Evolutionary conservation across 202 grass and related monocot genomes (phyloP).

Genomic region (Eragrostis tef): DNA sequence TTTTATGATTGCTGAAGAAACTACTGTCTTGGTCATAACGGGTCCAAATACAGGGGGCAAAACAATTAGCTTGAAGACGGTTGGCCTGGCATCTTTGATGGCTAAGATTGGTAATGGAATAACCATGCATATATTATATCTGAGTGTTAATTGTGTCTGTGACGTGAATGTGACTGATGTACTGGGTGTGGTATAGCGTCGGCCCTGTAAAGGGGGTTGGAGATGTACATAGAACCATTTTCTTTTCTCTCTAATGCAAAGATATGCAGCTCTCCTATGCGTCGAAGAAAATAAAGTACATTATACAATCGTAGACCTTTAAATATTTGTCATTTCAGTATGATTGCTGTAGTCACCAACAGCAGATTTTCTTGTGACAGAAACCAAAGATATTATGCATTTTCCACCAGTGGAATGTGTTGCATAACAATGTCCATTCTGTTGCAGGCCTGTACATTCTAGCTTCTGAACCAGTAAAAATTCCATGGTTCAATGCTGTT

Average conservation of each 20-base stretch:
- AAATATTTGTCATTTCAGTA: conserved; percentile 18
- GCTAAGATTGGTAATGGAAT: conserved; percentile 66
- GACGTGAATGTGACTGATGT: too few relatives aligned
- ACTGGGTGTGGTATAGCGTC: too few relatives aligned
- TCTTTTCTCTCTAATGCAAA: too few relatives aligned
- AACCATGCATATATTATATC: conserved; percentile 20
- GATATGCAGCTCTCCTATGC: too few relatives aligned
- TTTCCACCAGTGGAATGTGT: conserved; percentile 7
- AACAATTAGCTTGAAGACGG: conserved; percentile 85
- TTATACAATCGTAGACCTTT: background rate
- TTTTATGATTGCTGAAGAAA: conserved; percentile 76
- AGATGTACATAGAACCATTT: too few relatives aligned
- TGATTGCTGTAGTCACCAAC: conserved; percentile 8
- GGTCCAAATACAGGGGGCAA: conserved; percentile 85
- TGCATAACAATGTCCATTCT: conserved; percentile 44
- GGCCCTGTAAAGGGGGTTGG: too few relatives aligned
- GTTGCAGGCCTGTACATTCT: conserved; percentile 75
- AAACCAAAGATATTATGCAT: conserved; percentile 26
- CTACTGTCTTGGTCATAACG: conserved; percentile 77
- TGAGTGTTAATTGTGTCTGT: background rate
- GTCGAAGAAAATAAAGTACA: background rate
- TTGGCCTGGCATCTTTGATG: conserved; percentile 80
- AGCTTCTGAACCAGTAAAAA: conserved; percentile 83
- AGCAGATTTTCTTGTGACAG: conserved; percentile 16
- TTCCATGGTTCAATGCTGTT: conserved; percentile 85